These are phyloP conservation scores for Leptomonas seymouri DNA, from an alignment of 208 protist genomes.

Conservation along the genomic window DNA sequence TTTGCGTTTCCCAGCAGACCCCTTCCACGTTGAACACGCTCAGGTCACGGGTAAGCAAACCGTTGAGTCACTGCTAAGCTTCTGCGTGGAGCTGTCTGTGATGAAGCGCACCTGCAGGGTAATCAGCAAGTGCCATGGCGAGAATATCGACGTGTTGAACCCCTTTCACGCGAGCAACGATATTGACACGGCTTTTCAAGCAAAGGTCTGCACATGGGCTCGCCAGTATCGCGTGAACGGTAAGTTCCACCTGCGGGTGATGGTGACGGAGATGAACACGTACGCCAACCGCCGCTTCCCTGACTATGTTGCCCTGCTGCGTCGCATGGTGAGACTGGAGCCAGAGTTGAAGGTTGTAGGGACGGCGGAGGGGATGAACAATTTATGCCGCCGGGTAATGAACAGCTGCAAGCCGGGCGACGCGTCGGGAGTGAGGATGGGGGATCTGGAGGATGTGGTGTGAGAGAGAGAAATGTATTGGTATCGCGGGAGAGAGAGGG, in stretches of 20 bases:
- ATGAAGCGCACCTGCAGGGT: constrained; percentile 43
- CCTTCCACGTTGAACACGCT: constrained; percentile 54
- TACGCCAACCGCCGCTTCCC: constrained; percentile 69
- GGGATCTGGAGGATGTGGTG: constrained; percentile 16
- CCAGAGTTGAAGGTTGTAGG: constrained; percentile 51
- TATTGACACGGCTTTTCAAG: constrained; percentile 44
- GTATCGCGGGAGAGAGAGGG: background rate
- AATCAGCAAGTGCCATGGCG: constrained; percentile 27
- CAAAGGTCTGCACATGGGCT: constrained; percentile 59
- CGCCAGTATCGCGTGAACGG: constrained; percentile 48
- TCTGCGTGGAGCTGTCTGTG: constrained; percentile 63
- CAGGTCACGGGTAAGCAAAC: constrained; percentile 45
- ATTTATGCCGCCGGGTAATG: constrained; percentile 27
- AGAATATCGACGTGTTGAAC: constrained; percentile 24
- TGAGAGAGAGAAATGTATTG: background rate
- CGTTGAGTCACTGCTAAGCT: constrained; percentile 66
- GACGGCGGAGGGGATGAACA: constrained; percentile 63
- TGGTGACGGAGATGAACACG: constrained; percentile 67
- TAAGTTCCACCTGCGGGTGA: constrained; percentile 56
- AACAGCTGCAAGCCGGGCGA: constrained; percentile 7
- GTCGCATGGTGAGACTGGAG: constrained; percentile 35
- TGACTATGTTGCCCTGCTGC: constrained; percentile 38
- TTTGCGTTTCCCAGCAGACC: constrained; percentile 52
- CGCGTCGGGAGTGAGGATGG: background rate
- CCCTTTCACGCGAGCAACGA: constrained; percentile 24